A percentile compares a stretch with the other conserved stretches of the same genome.
These are phyloP conservation scores for Colletotrichum paranaense DNA, from an alignment of 2,329 filamentous ascomycete genomes.

Conservation along the genomic window DNA sequence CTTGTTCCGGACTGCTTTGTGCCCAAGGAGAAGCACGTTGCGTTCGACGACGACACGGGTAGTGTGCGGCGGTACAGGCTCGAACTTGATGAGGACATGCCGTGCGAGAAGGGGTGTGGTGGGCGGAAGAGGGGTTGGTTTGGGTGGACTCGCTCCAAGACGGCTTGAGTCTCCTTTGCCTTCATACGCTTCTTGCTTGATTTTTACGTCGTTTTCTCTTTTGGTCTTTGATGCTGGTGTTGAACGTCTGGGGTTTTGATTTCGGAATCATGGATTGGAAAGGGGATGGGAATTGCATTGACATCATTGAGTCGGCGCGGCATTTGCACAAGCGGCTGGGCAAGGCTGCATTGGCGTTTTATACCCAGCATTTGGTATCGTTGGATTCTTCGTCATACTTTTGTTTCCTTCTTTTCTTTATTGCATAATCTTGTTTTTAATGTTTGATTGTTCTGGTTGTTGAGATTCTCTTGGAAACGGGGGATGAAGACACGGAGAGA, in stretches of 20 bases:
- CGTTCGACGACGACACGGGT: conserved; percentile 71
- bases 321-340: conserved; percentile 34
- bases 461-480: not conserved
- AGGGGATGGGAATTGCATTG: not conserved
- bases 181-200: too few relatives aligned
- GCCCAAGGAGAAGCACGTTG: conserved; percentile 60
- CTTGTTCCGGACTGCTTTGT: conserved; percentile 72
- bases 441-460: conserved; percentile 4
- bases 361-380: conserved; percentile 35
- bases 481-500: conserved; percentile 6
- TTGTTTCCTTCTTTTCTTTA: not conserved
- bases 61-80: conserved; percentile 73
- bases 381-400: not conserved
- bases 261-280: not conserved
- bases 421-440: conserved; percentile 13
- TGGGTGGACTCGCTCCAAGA: conserved; percentile 24
- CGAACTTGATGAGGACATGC: conserved; percentile 50
- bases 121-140: conserved; percentile 21
- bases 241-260: not conserved
- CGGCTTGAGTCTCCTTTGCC: conserved; percentile 6
- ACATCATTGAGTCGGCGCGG: not conserved
- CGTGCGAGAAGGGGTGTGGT: conserved; percentile 20
- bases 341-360: conserved; percentile 32
- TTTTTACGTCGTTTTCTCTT: not conserved
- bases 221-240: conserved; percentile 13